phyloP scores from a whole-genome alignment of 139 green algal species.

The Tetratostichococcus sp. region DNA sequence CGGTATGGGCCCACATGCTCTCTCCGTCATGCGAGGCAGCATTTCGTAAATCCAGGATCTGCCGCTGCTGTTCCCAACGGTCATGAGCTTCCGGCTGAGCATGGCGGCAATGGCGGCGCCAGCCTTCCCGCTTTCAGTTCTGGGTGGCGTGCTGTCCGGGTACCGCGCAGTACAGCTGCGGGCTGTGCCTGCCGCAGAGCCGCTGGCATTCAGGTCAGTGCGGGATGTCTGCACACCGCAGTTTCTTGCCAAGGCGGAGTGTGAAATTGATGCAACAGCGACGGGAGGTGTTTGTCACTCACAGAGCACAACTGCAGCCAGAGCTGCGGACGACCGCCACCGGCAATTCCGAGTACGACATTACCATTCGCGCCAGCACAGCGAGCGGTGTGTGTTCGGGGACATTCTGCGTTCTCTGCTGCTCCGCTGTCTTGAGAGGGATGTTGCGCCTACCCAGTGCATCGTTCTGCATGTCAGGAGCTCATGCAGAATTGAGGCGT shows the following conservation, averaged over 20 bases:
- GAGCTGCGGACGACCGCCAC: constrained; percentile 4
- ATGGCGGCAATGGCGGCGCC: constrained; percentile 9
- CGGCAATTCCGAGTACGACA: constrained; percentile 12
- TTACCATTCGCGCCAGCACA: neutral
- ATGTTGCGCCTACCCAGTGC: neutral
- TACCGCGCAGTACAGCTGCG: constrained; percentile 9
- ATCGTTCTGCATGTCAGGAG: too few relatives aligned
- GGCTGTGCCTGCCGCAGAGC: neutral
- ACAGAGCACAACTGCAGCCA: constrained; percentile 1
- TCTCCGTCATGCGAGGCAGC: too few relatives aligned
- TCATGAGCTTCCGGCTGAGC: constrained; percentile 4
- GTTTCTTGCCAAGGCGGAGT: neutral
- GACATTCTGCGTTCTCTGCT: neutral
- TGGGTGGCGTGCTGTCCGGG: constrained; percentile 8
- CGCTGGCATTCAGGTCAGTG: neutral
- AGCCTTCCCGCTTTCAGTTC: constrained; percentile 8
- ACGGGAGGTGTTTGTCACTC: neutral
- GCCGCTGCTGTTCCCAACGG: constrained; percentile 6
- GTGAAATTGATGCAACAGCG: too few relatives aligned
- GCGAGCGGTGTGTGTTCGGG: neutral
- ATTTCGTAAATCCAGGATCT: neutral
- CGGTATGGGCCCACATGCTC: too few relatives aligned
- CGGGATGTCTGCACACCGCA: too few relatives aligned
- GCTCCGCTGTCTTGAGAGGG: neutral
- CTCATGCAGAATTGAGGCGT: too few relatives aligned